phyloP scores from a whole-genome alignment of 768 basidiomycete species.

The Agrocybe chaxingu region DNA sequence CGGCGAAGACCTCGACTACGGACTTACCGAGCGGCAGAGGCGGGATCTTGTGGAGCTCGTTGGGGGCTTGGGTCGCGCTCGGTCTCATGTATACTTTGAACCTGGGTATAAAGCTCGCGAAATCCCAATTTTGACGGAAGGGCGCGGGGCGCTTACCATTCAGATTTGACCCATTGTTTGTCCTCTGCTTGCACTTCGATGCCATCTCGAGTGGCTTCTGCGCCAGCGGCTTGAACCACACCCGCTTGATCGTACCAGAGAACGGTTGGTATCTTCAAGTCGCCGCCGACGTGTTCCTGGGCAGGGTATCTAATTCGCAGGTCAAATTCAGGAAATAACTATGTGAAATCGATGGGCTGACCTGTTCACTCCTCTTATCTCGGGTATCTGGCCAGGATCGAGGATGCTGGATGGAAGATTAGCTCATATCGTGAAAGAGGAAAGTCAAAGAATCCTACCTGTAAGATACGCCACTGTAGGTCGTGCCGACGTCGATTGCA shows the following conservation, averaged over 20 bases:
- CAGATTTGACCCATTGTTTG: slow-evolving; percentile 37
- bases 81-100: slow-evolving; percentile 35
- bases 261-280: slow-evolving; percentile 47
- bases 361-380: slow-evolving; percentile 18
- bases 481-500: slow-evolving; percentile 13
- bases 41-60: slow-evolving; percentile 20
- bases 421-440: not conserved
- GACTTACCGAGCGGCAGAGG: slow-evolving; percentile 40
- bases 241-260: slow-evolving; percentile 43
- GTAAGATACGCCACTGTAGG: slow-evolving; percentile 12
- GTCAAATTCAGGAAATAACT: too few relatives aligned
- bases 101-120: slow-evolving; percentile 13
- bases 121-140: not conserved
- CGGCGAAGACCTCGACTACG: slow-evolving; percentile 40
- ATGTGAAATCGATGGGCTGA: not conserved
- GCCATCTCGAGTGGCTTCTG: slow-evolving; percentile 39
- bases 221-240: slow-evolving; percentile 37
- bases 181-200: slow-evolving; percentile 38
- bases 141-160: slow-evolving; percentile 27
- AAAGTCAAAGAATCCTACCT: slow-evolving; percentile 1
- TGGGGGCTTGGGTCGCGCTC: slow-evolving; percentile 6
- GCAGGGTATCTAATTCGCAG: slow-evolving; percentile 12
- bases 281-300: slow-evolving; percentile 22
- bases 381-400: slow-evolving; percentile 17
- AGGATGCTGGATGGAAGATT: slow-evolving; percentile 6